Base-by-base conservation (phyloP, 169 alveolate species). In the Plasmodium malariae region DNA sequence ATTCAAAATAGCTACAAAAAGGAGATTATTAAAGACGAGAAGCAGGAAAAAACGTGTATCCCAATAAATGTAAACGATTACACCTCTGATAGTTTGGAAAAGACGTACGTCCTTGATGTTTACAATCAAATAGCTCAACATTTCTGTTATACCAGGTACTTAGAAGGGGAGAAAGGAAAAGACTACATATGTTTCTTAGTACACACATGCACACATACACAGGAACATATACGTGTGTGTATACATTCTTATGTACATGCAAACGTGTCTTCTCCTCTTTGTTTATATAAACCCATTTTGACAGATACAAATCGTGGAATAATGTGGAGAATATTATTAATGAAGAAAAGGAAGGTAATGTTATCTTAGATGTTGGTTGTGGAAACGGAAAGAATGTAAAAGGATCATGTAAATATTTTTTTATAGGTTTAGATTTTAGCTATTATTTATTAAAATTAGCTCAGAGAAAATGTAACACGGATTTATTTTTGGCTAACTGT, bases 231-330 rank as follows among this genome's bases (percentile, higher is more conserved):
- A 57, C 5, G 2, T 57, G 32, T 57, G 5, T 4, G 30, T 5
- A 3, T 36, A 6, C 26, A 19, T 19, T 11, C 26, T 7, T 69
- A 28, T 21, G 9, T 43, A 19, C 30, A 37, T 68, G 21, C 12
- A 26, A 2, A 37, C 9, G 19, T 19, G 3, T 19, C 14, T 68
- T 68, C 45, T 6, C 14, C 9, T 26, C 6, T 30, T 62, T 26
- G 26, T 3, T 51, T n/a, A 14, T 30, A 14, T 96, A 28, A 91
- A 89, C 72, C 96, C 97, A 7, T 37, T 21, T 36, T 70, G 36
- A 24, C 14, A 95, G 99, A 71, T 97, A 98, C 86, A 97, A 97
- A 72, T 99, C 99, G n/a, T 98, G 99, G 99, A 98, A 99, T 6
- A 95, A 95, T 74, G 98, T 98, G 1, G 96, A 95, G 30, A 89